Base-by-base conservation (phyloP, 75 land plant species). In the Sequoia sempervirens region DNA sequence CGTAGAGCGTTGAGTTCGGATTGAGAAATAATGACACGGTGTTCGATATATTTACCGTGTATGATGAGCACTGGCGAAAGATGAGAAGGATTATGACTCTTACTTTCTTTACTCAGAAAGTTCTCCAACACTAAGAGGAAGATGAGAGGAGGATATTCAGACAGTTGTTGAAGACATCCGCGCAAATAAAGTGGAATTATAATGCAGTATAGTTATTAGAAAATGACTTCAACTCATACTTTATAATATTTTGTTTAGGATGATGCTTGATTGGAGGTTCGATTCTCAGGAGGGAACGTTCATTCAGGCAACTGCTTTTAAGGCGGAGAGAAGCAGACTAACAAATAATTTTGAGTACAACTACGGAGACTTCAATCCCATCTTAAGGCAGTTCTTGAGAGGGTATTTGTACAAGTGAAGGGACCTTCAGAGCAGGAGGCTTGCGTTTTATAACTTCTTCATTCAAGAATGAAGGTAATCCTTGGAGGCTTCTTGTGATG, bases 321-420 rank as follows among this genome's bases (percentile, higher is more conserved):
- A 89, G 64, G 84, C 88, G 12, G 84, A 89, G 84, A 82, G 90
- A 74, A 89, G 90, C 58, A 76, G 82, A 23, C 54, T 89, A 41
- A 86, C 90, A 4, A 86, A 89, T 76, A 89, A 89, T 79, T 89
- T 89, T 50, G 90, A 89, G 68, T 89, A 89, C 84, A 89, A 89
- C 86, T 89, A 89, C 56, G 90, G 89, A 14, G 90, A 89, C 70
- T 89, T 89, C 84, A 88, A 87, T 54, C 89, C 90, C 72, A 85
- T 89, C n/a, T 73, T 89, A 23, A 81, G 86, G 30, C 90, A 89
- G 0, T 85, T 89, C 56, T 43, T 89, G 52, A 75, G 75, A 32
- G 81, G 89, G 30, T 89, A 89, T 80, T 36, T 87, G 58, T 82
- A 82, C 43, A 40, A 66, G 47, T 89, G 90, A 53, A 80, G 72